Base-by-base conservation (phyloP, 1,284 basidiomycete species). In the Microbotryomycetes sp. region DNA sequence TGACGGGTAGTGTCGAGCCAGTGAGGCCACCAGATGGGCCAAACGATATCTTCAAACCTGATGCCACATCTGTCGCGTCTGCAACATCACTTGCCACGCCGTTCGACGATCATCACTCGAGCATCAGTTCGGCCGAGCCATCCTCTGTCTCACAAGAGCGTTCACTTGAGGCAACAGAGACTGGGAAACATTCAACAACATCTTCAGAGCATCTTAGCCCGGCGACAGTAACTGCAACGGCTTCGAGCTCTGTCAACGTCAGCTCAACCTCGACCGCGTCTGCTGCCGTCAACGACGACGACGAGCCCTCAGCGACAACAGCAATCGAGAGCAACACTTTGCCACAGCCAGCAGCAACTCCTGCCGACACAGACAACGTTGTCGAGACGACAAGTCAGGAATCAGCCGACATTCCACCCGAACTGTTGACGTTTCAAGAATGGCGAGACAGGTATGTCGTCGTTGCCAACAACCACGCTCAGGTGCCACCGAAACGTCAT, bases 381-480 rank as follows among this genome's bases (percentile, higher is more conserved):
- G 19, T 19, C 19, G 36, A 12, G 12, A 42, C 36, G 19, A 42
- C 36, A 42, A 19, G 36, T 12, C 12, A 42, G 36, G 12, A 42
- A 19, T 19, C 36, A 19, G 19, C 9, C 19, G 36, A 42, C 19
- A 19, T 19, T 9, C 36, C 9, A 42, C 69, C 66, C 29, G 85
- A 87, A 57, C 78, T 92, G 30, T 81, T 91, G 25, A 87, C 87
- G 0, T 94, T 94, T 72, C 88, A 92, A 71, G 90, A 93, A 64
- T 93, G 90, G 91, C 54, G 57, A 2, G 67, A 67, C 3, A 62
- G 60, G 29, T 66, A 62, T 53, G 61, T 63, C 54, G 60, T 61
- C 30, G 49, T 56, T 22, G 52, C 58, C 15, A 58, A 62, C 30
- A n/a, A 67, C 45, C 51, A 58, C 29, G 57, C 54, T 16, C 52